Evolutionary conservation across 2,329 filamentous ascomycete genomes (phyloP).

Genomic region (Pestalotiopsis sp.): DNA sequence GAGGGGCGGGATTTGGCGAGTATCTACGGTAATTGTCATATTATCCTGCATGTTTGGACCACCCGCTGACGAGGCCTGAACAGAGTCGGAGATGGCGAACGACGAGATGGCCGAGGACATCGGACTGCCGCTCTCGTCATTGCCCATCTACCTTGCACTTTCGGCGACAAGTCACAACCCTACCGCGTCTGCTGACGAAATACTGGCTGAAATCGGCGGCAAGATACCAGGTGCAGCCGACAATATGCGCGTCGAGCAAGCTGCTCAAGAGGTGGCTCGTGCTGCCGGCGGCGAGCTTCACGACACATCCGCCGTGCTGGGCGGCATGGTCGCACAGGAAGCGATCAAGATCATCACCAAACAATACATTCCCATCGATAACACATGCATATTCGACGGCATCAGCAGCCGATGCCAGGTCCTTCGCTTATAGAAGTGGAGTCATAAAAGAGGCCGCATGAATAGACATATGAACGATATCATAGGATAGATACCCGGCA

Average conservation of each 20-base stretch:
- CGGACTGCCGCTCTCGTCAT: constrained; percentile 56
- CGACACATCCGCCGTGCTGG: constrained; percentile 84
- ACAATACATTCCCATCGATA: constrained; percentile 71
- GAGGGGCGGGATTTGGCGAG: constrained; percentile 49
- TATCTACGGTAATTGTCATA: constrained; percentile 50
- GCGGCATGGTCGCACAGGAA: constrained; percentile 95
- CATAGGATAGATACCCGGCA: constrained; percentile 27
- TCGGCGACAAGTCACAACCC: constrained; percentile 49
- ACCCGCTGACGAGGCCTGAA: constrained; percentile 22
- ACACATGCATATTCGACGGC: constrained; percentile 71
- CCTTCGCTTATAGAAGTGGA: constrained; percentile 46
- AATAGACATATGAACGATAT: constrained; percentile 15
- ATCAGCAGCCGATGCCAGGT: constrained; percentile 63
- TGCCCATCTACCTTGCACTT: constrained; percentile 70
- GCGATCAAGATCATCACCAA: constrained; percentile 84
- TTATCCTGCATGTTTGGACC: constrained; percentile 6
- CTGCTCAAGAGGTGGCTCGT: constrained; percentile 69
- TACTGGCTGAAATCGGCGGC: constrained; percentile 47
- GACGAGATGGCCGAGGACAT: constrained; percentile 52
- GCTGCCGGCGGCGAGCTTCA: constrained; percentile 85
- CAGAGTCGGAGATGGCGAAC: constrained; percentile 55
- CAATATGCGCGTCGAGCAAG: constrained; percentile 51
- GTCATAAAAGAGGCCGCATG: constrained; percentile 18
- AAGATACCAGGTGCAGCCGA: constrained; percentile 46
- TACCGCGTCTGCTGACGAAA: constrained; percentile 49